Evolutionary conservation across 768 basidiomycete genomes (phyloP).

Genomic region (Filobasidium wieringae): DNA sequence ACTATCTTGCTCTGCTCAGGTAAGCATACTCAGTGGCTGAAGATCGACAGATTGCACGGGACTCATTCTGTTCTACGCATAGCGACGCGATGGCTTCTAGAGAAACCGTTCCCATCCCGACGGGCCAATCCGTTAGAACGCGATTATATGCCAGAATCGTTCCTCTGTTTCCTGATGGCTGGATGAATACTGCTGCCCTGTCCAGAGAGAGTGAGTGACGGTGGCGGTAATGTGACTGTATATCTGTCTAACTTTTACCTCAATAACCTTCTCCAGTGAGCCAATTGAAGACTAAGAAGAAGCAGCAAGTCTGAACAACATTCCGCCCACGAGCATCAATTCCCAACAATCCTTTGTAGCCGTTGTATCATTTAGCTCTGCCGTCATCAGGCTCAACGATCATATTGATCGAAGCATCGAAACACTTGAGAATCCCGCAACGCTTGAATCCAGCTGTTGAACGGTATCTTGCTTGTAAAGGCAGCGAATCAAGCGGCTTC

Average conservation of each 20-base stretch:
- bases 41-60: not conserved
- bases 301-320: not conserved
- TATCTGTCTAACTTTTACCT: not conserved
- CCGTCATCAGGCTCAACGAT: too few relatives aligned
- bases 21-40: not conserved
- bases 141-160: slow-evolving; percentile 8
- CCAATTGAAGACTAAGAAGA: not conserved
- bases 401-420: too few relatives aligned
- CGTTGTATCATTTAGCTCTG: too few relatives aligned
- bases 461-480: too few relatives aligned
- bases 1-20: not conserved
- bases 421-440: too few relatives aligned
- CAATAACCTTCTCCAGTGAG: not conserved
- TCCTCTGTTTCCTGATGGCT: slow-evolving; percentile 31
- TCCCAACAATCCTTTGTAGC: too few relatives aligned
- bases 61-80: not conserved
- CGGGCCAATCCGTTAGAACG: not conserved
- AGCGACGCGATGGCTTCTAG: not conserved
- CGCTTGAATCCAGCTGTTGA: too few relatives aligned
- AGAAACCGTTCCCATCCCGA: not conserved
- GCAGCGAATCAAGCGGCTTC: too few relatives aligned
- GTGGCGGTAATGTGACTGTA: not conserved
- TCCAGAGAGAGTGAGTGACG: slow-evolving; percentile 32
- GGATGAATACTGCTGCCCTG: slow-evolving; percentile 15
- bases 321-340: too few relatives aligned